Base-by-base conservation (phyloP, 2,329 filamentous ascomycete genomes). In the Magnaporthiopsis poae region DNA sequence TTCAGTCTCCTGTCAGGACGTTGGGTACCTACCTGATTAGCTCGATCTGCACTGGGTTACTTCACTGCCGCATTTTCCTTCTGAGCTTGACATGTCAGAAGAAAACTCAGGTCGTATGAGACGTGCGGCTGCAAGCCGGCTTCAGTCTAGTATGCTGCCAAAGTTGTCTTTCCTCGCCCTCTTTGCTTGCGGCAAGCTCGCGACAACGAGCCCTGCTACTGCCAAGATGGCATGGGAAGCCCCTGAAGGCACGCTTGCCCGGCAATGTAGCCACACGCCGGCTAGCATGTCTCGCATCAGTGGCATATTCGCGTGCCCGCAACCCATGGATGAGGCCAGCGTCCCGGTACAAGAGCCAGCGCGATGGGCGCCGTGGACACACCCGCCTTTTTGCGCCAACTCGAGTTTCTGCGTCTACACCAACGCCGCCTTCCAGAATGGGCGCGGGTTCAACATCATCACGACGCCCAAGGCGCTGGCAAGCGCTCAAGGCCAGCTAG, bases 381-480 rank as follows among this genome's bases (percentile, higher is more conserved):
- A 73, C 60, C 65, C 52, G 1, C 74, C 74, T 0, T 68, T 68
- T 36, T 75, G 74, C 46, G 68, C 68, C 15, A 64, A 65, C 18
- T 69, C 68, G 1, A 66, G 60, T n/a, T 74, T 71, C 65, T 75
- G 73, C 65, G 71, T 72, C 33, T 73, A 69, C 46, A 72, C 73
- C 2, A 63, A 67, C 35, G 68, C 68, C 12, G 31, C 68, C 12
- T 68, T 74, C 31, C 70, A 67, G 27, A 65, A 60, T 33, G 31
- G 61, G 35, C 65, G 67, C 33, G 66, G 69, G 63, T 18, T 71
- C 66, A 62, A 68, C 72, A 63, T 70, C 12, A 65, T 69, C 11
- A 71, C 76, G 9, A 77, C 74, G 0, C 76, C 77, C 1, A 74
- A 75, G 65, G 71, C 70, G 31, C 74, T 76, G 1, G 72, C 76